A percentile compares a stretch with the other conserved stretches of the same genome.
phyloP scores from a whole-genome alignment of 768 basidiomycete genomes.

The Udeniomyces megalosporus region DNA sequence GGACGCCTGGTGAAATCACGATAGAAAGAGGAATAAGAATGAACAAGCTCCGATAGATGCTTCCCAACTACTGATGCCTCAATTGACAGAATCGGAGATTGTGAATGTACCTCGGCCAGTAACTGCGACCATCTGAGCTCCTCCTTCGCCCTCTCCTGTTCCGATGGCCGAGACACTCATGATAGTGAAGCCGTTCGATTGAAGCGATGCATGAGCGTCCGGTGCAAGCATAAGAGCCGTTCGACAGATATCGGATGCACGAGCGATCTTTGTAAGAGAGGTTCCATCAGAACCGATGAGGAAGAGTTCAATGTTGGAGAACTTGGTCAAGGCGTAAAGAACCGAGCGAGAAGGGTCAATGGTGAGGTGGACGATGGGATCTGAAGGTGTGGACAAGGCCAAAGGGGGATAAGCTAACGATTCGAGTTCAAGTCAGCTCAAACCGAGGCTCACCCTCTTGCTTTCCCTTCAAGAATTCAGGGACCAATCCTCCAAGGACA shows the following conservation, averaged over 20 bases:
- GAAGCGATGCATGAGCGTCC: constrained; percentile 12
- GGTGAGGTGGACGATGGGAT: constrained; percentile 52
- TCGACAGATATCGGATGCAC: constrained; percentile 16
- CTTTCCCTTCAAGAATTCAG: constrained; percentile 12
- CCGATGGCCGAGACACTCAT: constrained; percentile 1
- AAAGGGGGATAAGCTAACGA: neutral
- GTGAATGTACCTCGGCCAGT: constrained; percentile 3
- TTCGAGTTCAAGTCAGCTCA: neutral
- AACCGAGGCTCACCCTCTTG: neutral
- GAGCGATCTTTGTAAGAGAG: constrained; percentile 15
- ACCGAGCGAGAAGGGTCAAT: constrained; percentile 53
- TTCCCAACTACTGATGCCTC: too few species aligned
- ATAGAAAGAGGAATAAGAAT: too few species aligned
- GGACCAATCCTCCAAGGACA: neutral
- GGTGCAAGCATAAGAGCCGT: constrained; percentile 57
- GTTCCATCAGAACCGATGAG: constrained; percentile 24
- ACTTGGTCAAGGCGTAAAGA: constrained; percentile 60
- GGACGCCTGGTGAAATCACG: constrained; percentile 39
- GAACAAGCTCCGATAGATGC: too few species aligned
- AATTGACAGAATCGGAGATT: neutral
- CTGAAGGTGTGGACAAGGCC: constrained; percentile 31
- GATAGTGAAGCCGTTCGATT: neutral
- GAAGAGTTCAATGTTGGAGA: constrained; percentile 51
- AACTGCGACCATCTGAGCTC: constrained; percentile 13
- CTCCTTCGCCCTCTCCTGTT: constrained; percentile 7